Percentiles rank a stretch among this genome's conserved stretches.
These are phyloP conservation scores for Astrothelium subdiscretum DNA, from an alignment of 495 filamentous ascomycete species.

Conservation along the genomic window DNA sequence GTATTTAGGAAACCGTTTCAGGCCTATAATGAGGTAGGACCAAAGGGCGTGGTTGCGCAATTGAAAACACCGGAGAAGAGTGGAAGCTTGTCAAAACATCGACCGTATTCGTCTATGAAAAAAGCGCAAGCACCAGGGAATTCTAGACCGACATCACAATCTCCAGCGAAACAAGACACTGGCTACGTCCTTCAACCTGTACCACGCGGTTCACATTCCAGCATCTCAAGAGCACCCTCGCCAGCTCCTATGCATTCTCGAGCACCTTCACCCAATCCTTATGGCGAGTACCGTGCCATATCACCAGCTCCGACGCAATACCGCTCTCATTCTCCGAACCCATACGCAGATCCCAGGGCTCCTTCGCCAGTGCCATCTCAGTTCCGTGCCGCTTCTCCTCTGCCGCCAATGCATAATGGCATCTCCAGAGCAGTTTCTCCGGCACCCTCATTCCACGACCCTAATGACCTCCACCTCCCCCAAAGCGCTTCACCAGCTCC, in stretches of 20 bases:
- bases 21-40: slow-evolving; percentile 41
- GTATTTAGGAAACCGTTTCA: slow-evolving; percentile 59
- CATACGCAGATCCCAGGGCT: slow-evolving; percentile 4
- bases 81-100: slow-evolving; percentile 22
- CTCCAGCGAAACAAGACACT: slow-evolving; percentile 6
- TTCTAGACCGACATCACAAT: slow-evolving; percentile 3
- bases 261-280: slow-evolving; percentile 38
- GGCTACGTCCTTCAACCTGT: slow-evolving; percentile 34
- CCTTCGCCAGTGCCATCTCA: slow-evolving; percentile 8
- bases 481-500: slow-evolving; percentile 24
- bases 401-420: slow-evolving; percentile 21
- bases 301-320: slow-evolving; percentile 4
- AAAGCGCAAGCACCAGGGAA: slow-evolving; percentile 16
- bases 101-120: slow-evolving; percentile 35
- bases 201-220: slow-evolving; percentile 33
- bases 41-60: slow-evolving; percentile 16
- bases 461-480: slow-evolving; percentile 21
- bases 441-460: slow-evolving; percentile 10
- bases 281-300: slow-evolving; percentile 28
- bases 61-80: slow-evolving; percentile 16
- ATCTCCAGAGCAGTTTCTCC: slow-evolving; percentile 24
- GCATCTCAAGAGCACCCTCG: neutral
- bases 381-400: slow-evolving; percentile 24
- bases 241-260: slow-evolving; percentile 17
- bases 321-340: slow-evolving; percentile 19